Base-by-base conservation (phyloP, 495 filamentous ascomycete species). In the Penicillium silybi region DNA sequence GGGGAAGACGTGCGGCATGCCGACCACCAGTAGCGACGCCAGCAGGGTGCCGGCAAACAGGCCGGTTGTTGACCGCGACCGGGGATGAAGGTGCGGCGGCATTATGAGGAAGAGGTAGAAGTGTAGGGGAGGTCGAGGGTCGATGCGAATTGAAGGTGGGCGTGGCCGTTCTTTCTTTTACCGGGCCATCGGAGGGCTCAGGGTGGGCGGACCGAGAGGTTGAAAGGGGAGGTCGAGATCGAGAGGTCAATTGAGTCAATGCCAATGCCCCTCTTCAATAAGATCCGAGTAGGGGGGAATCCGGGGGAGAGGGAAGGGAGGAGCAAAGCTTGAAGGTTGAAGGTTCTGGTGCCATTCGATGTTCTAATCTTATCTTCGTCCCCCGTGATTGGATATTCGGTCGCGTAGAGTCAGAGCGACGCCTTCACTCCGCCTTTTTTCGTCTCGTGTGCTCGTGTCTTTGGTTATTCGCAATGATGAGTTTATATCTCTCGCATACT, bases 11-110 rank as follows among this genome's bases (percentile, higher is more conserved):
- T 98, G 93, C 22, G 93, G 93, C 44, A 96, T 76, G 38, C 81
- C 88, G 53, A 98, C 93, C 50, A 97, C 89, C 56, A 96, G 78
- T 65, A 98, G 95, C 56, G 86, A 89, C 19, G 89, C 82, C n/a
- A 87, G 74, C 32, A 97, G 79, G n/a, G 91, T 97, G n/a, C 86
- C 88, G 41, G 90, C 89, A 75, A 98, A 98, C 23, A 98, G 85
- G 22, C 90, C 90, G 43, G 84, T 88, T 53, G 93, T 98, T 66
- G 87, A 84, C 63, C 89, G 85, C 44, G 91, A 96, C 59, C 90
- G 84, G 6, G 93, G 93, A 70, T 98, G 93, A 25, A 98, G 87
- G 74, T 89, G 85, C 32, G 90, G 89, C 46, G 92, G 87, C 90
- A 96, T 95, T 48, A 52, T 75, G 52, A 17, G 41, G 37, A 17